These are phyloP conservation scores for Leishmania turanica DNA, from an alignment of 208 protist species.

Conservation along the genomic window DNA sequence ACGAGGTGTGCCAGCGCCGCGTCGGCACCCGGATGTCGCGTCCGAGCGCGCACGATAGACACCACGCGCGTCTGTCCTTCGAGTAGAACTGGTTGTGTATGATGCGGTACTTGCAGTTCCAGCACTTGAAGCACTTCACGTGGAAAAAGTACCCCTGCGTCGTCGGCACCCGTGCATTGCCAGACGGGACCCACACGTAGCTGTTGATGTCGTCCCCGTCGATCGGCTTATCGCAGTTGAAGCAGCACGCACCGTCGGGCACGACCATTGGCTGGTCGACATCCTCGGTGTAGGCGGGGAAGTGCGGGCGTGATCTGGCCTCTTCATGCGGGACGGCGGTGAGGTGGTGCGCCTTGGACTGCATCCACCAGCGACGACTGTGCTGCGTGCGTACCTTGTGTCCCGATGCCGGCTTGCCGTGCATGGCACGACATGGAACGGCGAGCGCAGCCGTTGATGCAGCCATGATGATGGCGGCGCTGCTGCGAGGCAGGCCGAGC, in stretches of 20 bases:
- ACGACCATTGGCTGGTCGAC: slow-evolving; percentile 85
- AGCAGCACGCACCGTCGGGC: slow-evolving; percentile 73
- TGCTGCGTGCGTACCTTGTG: slow-evolving; percentile 92
- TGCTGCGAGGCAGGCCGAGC: neutral
- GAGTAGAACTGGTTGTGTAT: slow-evolving; percentile 93
- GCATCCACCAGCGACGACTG: slow-evolving; percentile 86
- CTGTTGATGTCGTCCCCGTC: slow-evolving; percentile 71
- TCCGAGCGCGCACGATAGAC: slow-evolving; percentile 81
- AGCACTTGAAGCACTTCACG: slow-evolving; percentile 91
- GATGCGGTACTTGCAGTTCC: slow-evolving; percentile 83
- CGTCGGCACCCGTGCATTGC: slow-evolving; percentile 85
- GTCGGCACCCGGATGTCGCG: slow-evolving; percentile 82
- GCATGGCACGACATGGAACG: slow-evolving; percentile 45
- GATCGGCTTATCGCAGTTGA: slow-evolving; percentile 84
- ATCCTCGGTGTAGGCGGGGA: slow-evolving; percentile 87
- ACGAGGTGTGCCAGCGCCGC: slow-evolving; percentile 90
- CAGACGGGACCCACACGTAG: slow-evolving; percentile 89
- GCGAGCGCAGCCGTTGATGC: slow-evolving; percentile 7
- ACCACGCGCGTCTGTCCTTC: slow-evolving; percentile 86
- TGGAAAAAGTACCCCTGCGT: slow-evolving; percentile 91
- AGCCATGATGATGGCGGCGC: neutral
- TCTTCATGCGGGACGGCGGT: slow-evolving; percentile 84
- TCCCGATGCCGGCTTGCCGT: slow-evolving; percentile 86
- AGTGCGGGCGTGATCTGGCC: slow-evolving; percentile 73
- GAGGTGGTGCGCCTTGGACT: slow-evolving; percentile 90